A percentile compares a stretch with the other conserved stretches of the same genome.
Evolutionary conservation across 495 filamentous ascomycete genomes (phyloP).

Genomic region (Bathelium albidoporum): DNA sequence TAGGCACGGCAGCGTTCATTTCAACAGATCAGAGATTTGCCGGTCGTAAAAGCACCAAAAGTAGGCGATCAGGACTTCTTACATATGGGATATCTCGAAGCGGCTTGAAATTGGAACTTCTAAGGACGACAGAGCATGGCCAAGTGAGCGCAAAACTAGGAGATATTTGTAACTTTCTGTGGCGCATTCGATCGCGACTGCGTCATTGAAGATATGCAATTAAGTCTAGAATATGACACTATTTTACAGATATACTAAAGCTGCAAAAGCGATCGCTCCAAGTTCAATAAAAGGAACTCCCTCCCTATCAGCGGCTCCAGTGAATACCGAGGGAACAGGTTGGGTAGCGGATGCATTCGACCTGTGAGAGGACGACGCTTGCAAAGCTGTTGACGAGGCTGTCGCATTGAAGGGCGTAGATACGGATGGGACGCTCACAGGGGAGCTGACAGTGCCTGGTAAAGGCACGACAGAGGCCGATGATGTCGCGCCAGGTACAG

Average conservation of each 20-base stretch:
- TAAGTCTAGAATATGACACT: neutral
- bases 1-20: slow-evolving; percentile 6
- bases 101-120: neutral
- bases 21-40: slow-evolving; percentile 5
- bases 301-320: neutral
- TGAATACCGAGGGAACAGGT: neutral
- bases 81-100: neutral
- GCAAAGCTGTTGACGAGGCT: neutral
- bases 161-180: too few species aligned
- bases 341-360: neutral
- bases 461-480: neutral
- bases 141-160: neutral
- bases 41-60: slow-evolving; percentile 5
- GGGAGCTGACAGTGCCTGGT: neutral
- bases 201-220: neutral
- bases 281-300: neutral
- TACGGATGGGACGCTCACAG: neutral
- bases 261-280: neutral
- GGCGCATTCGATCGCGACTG: too few species aligned
- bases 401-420: neutral
- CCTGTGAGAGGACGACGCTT: neutral
- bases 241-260: neutral
- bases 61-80: neutral
- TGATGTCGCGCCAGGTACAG: neutral
- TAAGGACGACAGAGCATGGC: neutral